Percentiles rank a stretch among this genome's conserved stretches.
phyloP scores from a whole-genome alignment of 1,284 basidiomycete genomes.

The Cutaneotrichosporon mucoides region DNA sequence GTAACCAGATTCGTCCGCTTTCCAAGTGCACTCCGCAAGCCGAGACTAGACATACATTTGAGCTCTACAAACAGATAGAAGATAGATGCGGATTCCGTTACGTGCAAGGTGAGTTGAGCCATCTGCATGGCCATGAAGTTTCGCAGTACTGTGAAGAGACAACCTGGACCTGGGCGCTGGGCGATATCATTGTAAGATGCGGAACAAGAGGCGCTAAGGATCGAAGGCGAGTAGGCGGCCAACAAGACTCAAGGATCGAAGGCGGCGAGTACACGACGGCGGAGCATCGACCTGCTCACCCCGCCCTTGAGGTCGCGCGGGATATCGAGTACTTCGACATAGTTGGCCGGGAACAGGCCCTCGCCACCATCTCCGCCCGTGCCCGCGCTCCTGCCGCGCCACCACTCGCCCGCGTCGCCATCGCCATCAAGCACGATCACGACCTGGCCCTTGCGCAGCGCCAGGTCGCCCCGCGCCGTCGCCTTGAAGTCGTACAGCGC shows the following conservation, averaged over 20 bases:
- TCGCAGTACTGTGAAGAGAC: no score
- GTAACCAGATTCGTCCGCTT: no score
- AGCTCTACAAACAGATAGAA: no score
- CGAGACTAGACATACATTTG: no score
- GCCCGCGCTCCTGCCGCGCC: slow-evolving; percentile 41
- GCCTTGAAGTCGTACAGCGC: slow-evolving; percentile 74
- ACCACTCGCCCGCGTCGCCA: slow-evolving; percentile 75
- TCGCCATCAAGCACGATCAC: slow-evolving; percentile 71
- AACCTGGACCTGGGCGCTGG: no score
- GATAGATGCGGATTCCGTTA: no score
- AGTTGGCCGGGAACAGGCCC: slow-evolving; percentile 59
- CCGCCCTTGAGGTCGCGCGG: slow-evolving; percentile 28
- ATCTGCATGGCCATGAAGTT: no score
- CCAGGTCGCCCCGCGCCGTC: slow-evolving; percentile 72
- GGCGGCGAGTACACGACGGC: neutral
- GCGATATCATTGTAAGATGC: no score
- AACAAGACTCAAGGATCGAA: neutral
- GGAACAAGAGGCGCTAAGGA: no score
- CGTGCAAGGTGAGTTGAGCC: no score
- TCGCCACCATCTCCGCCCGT: slow-evolving; percentile 59
- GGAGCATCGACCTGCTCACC: neutral
- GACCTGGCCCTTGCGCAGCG: slow-evolving; percentile 77
- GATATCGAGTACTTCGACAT: slow-evolving; percentile 53
- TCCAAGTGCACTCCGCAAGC: no score
- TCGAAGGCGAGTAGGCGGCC: no score